Base-by-base conservation (phyloP, 805 yeast species). In the Tetrapisispora iriomotensis region DNA sequence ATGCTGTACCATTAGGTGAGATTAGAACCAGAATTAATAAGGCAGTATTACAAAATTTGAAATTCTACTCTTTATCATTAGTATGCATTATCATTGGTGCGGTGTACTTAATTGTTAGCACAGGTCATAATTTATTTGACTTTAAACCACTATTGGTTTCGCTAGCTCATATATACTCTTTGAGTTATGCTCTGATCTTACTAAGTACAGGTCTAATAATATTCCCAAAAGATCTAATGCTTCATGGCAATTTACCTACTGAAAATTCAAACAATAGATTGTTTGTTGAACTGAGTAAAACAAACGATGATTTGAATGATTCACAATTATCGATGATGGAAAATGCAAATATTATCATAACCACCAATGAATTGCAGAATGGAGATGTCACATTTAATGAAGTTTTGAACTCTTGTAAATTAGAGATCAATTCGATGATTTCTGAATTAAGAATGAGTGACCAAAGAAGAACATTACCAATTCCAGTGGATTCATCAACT, bases 241-340 rank as follows among this genome's bases (percentile, higher is more conserved):
- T 42, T 2, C 26, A 25, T 4, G 47, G 43, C 7, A 44, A 42
- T 18, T 31, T 38, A 8, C 44, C 53, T 3, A 43, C 45, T 19
- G 36, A 36, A n/a, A 46, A 47, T 21, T 36, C 41, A 14, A 45
- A 48, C 21, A 50, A 57, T 38, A 41, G 42, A 21, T 38, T 56
- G 12, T 59, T 52, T 34, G 53, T 59, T 22, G 53, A 54, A 36
- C 37, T 59, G 29, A 54, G 60, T 39, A 56, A 56, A 43, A 46
- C 48, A 3, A 59, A 56, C 30, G 64, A 59, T 23, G 61, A 58
- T 33, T 27, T 55, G 32, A 58, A 56, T 34, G 64, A 56, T 28
- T 39, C 54, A 2, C 52, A 50, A 40, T 34, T 59, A 31, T 48
- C 48, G 20, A 36, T 55, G 43, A 36, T 53, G 8, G 62, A 59